These are phyloP conservation scores for Skeletonema potamos DNA, from an alignment of 108 stramenopile species.

Conservation along the genomic window DNA sequence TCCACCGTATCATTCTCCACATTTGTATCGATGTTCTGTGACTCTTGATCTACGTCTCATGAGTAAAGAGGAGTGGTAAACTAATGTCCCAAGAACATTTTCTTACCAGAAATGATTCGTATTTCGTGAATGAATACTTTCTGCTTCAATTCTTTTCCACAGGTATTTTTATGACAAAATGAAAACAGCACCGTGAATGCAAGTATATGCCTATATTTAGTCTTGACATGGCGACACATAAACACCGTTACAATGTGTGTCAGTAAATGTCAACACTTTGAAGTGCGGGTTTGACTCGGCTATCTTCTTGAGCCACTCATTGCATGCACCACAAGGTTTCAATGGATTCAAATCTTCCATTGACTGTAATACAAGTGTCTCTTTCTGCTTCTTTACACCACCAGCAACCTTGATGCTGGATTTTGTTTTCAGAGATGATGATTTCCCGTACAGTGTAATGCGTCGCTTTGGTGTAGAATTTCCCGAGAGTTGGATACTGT, in stretches of 20 bases:
- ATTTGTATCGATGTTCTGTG: background rate
- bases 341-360: conserved; percentile 87
- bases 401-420: conserved; percentile 20
- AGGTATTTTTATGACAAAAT: background rate
- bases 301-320: conserved; percentile 98
- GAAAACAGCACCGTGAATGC: background rate
- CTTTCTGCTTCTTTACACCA: conserved; percentile 28
- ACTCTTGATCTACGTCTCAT: background rate
- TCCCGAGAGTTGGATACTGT: conserved; percentile 1
- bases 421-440: conserved; percentile 20
- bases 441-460: conserved; percentile 47
- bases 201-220: conserved; percentile 14
- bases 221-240: conserved; percentile 81
- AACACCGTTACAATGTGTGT: conserved; percentile 83
- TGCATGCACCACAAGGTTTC: conserved; percentile 96
- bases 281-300: conserved; percentile 96
- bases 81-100: background rate
- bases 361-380: conserved; percentile 29
- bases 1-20: background rate
- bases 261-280: conserved; percentile 93
- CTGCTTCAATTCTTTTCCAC: background rate
- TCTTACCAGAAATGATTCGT: background rate
- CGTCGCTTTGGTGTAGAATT: conserved; percentile 50
- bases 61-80: background rate
- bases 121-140: background rate